Evolutionary conservation across 768 basidiomycete species (phyloP).

Genomic region (Tremella fuciformis): DNA sequence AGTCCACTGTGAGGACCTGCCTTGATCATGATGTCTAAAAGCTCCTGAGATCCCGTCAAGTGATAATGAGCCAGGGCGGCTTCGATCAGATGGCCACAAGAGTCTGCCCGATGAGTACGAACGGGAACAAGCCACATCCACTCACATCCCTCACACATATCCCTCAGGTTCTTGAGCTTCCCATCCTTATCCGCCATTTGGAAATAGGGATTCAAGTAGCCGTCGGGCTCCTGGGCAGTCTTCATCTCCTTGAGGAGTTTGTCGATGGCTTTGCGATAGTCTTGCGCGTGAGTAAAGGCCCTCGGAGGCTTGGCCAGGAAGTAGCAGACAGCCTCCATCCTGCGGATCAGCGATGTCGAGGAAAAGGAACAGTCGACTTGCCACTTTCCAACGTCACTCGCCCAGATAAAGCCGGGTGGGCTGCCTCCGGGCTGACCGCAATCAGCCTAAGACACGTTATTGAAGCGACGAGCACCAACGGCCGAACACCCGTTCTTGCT

Average conservation of each 20-base stretch:
- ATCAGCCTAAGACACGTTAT: not conserved
- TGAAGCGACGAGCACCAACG: slow-evolving; percentile 10
- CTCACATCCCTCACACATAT: slow-evolving; percentile 41
- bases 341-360: not conserved
- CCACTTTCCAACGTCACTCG: slow-evolving; percentile 39
- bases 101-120: slow-evolving; percentile 19
- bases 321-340: slow-evolving; percentile 36
- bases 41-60: slow-evolving; percentile 27
- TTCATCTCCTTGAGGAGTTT: slow-evolving; percentile 33
- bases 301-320: slow-evolving; percentile 23
- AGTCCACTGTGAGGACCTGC: slow-evolving; percentile 12
- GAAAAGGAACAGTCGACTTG: slow-evolving; percentile 1
- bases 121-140: not conserved
- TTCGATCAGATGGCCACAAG: slow-evolving; percentile 37
- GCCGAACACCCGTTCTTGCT: slow-evolving; percentile 15
- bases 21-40: slow-evolving; percentile 41
- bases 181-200: slow-evolving; percentile 31
- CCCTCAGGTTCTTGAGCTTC: slow-evolving; percentile 32
- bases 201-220: slow-evolving; percentile 37
- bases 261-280: slow-evolving; percentile 22
- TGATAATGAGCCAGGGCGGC: slow-evolving; percentile 31
- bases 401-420: slow-evolving; percentile 36
- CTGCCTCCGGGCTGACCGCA: slow-evolving; percentile 16
- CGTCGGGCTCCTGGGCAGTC: slow-evolving; percentile 37
- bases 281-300: slow-evolving; percentile 11